Conservation (phyloP, 139 green algal species). For the Chlorella sorokiniana region DNA sequence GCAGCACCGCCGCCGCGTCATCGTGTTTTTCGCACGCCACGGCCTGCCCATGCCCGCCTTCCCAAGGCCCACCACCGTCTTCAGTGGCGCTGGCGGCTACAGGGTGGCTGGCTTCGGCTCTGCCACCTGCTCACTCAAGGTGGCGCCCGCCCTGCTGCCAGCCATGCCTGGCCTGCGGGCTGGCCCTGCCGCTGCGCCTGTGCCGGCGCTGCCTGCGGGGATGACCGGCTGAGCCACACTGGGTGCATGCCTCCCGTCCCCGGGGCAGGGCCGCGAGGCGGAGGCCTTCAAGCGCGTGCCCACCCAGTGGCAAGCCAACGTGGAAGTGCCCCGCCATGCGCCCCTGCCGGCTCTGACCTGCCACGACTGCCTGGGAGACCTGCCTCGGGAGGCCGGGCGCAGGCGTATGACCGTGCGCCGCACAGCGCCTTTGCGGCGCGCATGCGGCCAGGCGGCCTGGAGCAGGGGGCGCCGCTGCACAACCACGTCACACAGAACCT, state of each 20-base stretch:
- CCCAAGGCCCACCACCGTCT: neutral
- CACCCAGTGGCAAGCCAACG: neutral
- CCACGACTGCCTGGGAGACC: neutral
- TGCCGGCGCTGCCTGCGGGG: neutral
- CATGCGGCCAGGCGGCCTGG: neutral
- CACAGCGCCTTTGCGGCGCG: neutral
- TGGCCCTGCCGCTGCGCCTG: too few relatives aligned
- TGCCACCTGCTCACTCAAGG: neutral
- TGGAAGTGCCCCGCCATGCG: neutral
- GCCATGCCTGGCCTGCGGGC: neutral
- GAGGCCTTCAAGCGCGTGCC: neutral
- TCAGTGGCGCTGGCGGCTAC: conserved; percentile 1
- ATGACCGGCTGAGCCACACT: too few relatives aligned
- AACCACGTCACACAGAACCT: neutral
- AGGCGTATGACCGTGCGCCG: neutral
- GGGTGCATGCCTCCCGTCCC: neutral
- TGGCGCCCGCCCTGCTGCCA: neutral
- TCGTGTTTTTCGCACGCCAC: neutral
- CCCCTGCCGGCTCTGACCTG: conserved; percentile 3
- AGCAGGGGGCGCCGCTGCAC: neutral
- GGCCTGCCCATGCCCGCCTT: neutral
- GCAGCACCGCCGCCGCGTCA: conserved; percentile 20
- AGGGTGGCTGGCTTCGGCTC: neutral
- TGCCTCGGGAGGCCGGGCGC: neutral
- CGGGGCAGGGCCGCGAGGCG: neutral